Evolutionary conservation across 768 basidiomycete genomes (phyloP).

Genomic region (Trametopsis cervina): DNA sequence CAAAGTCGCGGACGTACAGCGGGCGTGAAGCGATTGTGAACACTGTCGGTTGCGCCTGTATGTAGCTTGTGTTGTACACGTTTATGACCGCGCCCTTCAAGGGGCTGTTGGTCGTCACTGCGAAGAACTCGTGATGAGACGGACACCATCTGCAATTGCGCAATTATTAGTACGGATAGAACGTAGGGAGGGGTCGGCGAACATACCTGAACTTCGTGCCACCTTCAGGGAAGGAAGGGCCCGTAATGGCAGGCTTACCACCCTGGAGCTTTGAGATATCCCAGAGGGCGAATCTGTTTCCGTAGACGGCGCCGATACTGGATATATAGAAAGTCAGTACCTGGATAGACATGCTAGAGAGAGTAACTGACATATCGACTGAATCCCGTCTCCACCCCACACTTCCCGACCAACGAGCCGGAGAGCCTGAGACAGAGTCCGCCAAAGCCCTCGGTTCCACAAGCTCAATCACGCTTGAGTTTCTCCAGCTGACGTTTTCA

Average conservation of each 20-base stretch:
- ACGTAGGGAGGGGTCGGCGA: background rate
- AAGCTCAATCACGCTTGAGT: conserved; percentile 61
- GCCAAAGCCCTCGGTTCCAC: conserved; percentile 62
- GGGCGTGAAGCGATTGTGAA: conserved; percentile 56
- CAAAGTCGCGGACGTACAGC: conserved; percentile 64
- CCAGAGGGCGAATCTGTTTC: conserved; percentile 70
- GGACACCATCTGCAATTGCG: conserved; percentile 58
- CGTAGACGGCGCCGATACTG: conserved; percentile 73
- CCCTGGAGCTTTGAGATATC: conserved; percentile 65
- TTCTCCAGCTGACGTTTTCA: conserved; percentile 49
- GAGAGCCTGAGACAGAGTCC: conserved; percentile 39
- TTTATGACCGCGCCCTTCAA: conserved; percentile 60
- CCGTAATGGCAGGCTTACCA: conserved; percentile 62
- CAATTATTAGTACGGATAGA: background rate
- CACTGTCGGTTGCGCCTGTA: conserved; percentile 55
- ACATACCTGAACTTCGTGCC: conserved; percentile 60
- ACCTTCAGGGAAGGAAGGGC: conserved; percentile 59
- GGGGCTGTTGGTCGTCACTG: conserved; percentile 56
- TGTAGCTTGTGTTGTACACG: conserved; percentile 59
- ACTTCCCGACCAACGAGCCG: conserved; percentile 45
- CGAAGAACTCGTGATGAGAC: conserved; percentile 72
- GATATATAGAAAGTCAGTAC: background rate
- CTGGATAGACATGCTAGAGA: background rate
- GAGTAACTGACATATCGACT: conserved; percentile 54
- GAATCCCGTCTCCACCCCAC: conserved; percentile 68